A percentile compares a stretch with the other conserved stretches of the same genome.
Conservation (phyloP, 306 rosid species). For the Hippophae gyantsensis region DNA sequence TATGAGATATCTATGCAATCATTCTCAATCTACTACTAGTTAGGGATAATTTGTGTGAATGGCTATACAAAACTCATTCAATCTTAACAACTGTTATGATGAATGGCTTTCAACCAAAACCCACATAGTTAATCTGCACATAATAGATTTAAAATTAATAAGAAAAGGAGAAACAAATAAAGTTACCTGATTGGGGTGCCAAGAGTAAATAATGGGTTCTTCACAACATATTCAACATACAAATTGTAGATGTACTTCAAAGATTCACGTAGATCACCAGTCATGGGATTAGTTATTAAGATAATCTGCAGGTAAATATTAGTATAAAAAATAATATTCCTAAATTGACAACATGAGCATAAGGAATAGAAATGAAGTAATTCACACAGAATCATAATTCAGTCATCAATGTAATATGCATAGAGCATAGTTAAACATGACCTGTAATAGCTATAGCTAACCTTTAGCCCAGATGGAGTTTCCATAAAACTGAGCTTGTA, state of each 20-base stretch:
- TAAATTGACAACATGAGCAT: no score
- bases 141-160: neutral
- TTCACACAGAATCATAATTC: neutral
- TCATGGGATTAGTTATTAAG: slow-evolving; percentile 87
- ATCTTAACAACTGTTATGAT: no score
- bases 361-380: no score
- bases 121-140: no score
- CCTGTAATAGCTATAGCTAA: slow-evolving; percentile 3
- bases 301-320: slow-evolving; percentile 48
- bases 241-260: slow-evolving; percentile 83
- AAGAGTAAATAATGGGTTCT: slow-evolving; percentile 76
- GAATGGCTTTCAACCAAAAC: no score
- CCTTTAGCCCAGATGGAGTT: slow-evolving; percentile 93
- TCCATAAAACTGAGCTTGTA: slow-evolving; percentile 96
- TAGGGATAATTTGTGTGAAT: no score
- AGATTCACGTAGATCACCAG: slow-evolving; percentile 79
- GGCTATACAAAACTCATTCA: no score
- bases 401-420: neutral
- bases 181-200: slow-evolving; percentile 75
- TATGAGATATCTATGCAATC: no score
- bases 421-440: neutral
- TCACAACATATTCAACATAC: slow-evolving; percentile 90
- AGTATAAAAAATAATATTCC: neutral
- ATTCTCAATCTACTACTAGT: no score
- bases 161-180: neutral